A percentile compares a stretch with the other conserved stretches of the same genome.
Evolutionary conservation across 2,329 filamentous ascomycete species (phyloP).

Genomic region (Colletotrichum euphorbiae): DNA sequence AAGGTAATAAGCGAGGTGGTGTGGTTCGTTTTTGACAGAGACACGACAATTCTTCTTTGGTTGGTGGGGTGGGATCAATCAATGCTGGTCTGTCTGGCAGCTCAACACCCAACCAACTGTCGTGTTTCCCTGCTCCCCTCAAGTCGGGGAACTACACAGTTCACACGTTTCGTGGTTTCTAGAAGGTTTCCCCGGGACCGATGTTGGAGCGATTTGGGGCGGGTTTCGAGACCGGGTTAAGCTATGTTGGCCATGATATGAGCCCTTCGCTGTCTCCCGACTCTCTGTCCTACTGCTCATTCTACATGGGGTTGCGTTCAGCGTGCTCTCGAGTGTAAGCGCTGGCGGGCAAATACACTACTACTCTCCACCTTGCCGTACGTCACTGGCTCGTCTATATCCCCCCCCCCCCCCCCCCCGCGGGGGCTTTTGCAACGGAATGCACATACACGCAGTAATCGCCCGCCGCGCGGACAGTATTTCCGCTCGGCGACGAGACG

Average conservation of each 20-base stretch:
- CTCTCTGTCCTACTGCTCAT: no score
- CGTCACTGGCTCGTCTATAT: not conserved
- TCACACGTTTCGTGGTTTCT: not conserved
- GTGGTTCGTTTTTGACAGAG: not conserved
- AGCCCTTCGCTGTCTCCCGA: no score
- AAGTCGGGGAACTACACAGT: not conserved
- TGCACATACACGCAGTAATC: no score
- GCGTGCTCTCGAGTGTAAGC: no score
- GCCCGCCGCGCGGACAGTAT: no score
- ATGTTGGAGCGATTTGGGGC: not conserved
- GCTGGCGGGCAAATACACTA: no score
- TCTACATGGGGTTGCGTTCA: no score
- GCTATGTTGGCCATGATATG: not conserved
- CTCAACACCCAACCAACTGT: not conserved
- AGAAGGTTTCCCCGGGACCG: not conserved
- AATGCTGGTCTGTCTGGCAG: not conserved
- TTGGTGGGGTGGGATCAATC: no score
- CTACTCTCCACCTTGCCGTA: no score
- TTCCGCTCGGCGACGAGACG: no score
- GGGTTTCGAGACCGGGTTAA: not conserved
- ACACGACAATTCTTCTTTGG: no score
- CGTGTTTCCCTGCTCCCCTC: not conserved
- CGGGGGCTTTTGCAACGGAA: not conserved
- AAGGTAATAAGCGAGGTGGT: slow-evolving; percentile 18
- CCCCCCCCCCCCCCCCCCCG: no score